A percentile compares a stretch with the other conserved stretches of the same genome.
These are phyloP conservation scores for Yarrowia sp. DNA, from an alignment of 805 yeast species.

Conservation along the genomic window DNA sequence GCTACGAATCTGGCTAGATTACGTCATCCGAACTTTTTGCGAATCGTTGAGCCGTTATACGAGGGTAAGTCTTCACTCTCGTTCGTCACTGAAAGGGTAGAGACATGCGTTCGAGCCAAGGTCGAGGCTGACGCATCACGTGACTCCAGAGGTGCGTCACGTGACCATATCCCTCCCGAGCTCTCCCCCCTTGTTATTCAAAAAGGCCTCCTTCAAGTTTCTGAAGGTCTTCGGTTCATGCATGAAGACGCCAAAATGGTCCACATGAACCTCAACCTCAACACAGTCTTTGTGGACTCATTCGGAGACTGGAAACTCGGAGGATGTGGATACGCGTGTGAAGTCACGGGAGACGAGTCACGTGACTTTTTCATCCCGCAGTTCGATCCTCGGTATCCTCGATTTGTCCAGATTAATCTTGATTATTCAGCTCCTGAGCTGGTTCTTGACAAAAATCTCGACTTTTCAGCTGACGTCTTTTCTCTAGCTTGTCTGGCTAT, in stretches of 20 bases:
- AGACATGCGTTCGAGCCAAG: slow-evolving; percentile 51
- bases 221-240: slow-evolving; percentile 76
- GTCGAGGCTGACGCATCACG: slow-evolving; percentile 39
- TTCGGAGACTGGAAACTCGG: slow-evolving; percentile 89
- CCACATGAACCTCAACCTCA: slow-evolving; percentile 77
- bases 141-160: slow-evolving; percentile 17
- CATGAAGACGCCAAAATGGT: slow-evolving; percentile 73
- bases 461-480: slow-evolving; percentile 75
- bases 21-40: slow-evolving; percentile 84
- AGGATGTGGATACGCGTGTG: slow-evolving; percentile 57
- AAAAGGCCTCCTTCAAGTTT: slow-evolving; percentile 76
- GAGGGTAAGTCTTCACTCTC: slow-evolving; percentile 73
- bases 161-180: slow-evolving; percentile 41
- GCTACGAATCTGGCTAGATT: slow-evolving; percentile 71
- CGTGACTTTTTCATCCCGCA: slow-evolving; percentile 67
- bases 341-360: slow-evolving; percentile 50
- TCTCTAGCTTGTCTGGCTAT: slow-evolving; percentile 76
- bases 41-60: slow-evolving; percentile 84
- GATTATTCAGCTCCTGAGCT: slow-evolving; percentile 85
- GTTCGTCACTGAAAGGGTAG: slow-evolving; percentile 82
- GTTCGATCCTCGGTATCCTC: slow-evolving; percentile 72
- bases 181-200: slow-evolving; percentile 71
- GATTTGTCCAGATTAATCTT: slow-evolving; percentile 64
- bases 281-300: slow-evolving; percentile 69
- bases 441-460: slow-evolving; percentile 60